A percentile compares a stretch with the other conserved stretches of the same genome.
Evolutionary conservation across 2,329 filamentous ascomycete genomes (phyloP).

Genomic region (Arachnomyces sp.): DNA sequence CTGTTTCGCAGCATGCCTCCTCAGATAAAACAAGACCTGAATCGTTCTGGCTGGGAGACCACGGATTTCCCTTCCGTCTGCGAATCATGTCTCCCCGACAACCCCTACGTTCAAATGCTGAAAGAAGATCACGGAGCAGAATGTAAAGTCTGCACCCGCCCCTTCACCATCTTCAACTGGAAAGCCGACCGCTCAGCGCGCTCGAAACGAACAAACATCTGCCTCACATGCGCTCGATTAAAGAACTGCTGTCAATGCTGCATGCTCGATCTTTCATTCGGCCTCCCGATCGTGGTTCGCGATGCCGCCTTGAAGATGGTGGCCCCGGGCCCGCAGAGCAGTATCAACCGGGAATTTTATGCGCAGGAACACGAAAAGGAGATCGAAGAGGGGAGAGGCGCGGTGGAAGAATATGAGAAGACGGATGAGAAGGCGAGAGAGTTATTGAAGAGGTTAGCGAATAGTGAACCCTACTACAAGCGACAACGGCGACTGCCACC

Average conservation of each 20-base stretch:
- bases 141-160: conserved; percentile 83
- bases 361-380: conserved; percentile 95
- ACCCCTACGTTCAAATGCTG: conserved; percentile 97
- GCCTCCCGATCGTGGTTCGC: conserved; percentile 85
- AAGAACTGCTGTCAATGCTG: conserved; percentile 99
- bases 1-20: conserved; percentile 51
- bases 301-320: conserved; percentile 98
- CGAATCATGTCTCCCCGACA: conserved; percentile 90
- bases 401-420: conserved; percentile 87
- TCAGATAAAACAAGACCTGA: conserved; percentile 93
- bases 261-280: conserved; percentile 96
- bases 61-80: conserved; percentile 47
- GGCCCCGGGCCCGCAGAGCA: conserved; percentile 81
- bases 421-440: conserved; percentile 95
- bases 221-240: conserved; percentile 87
- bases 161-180: conserved; percentile 94
- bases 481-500: conserved; percentile 69
- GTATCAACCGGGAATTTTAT: conserved; percentile 94
- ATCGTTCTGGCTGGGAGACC: conserved; percentile 92
- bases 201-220: conserved; percentile 91
- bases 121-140: conserved; percentile 92
- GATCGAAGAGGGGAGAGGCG: conserved; percentile 82
- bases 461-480: conserved; percentile 91
- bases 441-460: conserved; percentile 72
- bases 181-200: conserved; percentile 84